These are phyloP conservation scores for Blastobotrys malaysiensis DNA, from an alignment of 1,139 yeast species.

Conservation along the genomic window DNA sequence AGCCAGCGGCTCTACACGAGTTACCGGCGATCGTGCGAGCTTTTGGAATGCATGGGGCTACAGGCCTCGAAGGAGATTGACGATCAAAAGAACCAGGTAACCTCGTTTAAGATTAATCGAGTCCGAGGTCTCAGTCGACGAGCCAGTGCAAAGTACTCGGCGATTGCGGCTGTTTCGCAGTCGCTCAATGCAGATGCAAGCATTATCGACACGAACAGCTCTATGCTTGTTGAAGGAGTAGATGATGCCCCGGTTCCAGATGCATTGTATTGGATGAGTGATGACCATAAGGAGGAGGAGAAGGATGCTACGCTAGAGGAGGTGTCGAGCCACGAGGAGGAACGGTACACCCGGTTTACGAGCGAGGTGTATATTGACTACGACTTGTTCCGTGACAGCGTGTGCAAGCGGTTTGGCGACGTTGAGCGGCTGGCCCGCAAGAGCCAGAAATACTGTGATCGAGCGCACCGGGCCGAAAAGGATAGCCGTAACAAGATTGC, in stretches of 20 bases:
- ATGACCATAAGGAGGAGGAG: slow-evolving; percentile 14
- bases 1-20: slow-evolving; percentile 36
- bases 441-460: slow-evolving; percentile 51
- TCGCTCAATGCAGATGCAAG: slow-evolving; percentile 3
- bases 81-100: slow-evolving; percentile 21
- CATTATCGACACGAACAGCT: neutral
- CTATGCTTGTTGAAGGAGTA: neutral
- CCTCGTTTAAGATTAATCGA: slow-evolving; percentile 28
- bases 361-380: slow-evolving; percentile 40
- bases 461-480: slow-evolving; percentile 31
- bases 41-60: slow-evolving; percentile 77
- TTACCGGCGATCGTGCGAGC: slow-evolving; percentile 46
- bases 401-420: slow-evolving; percentile 75
- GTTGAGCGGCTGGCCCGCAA: slow-evolving; percentile 89
- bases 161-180: neutral
- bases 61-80: slow-evolving; percentile 33
- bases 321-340: slow-evolving; percentile 20
- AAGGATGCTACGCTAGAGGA: slow-evolving; percentile 11
- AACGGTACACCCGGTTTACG: slow-evolving; percentile 26
- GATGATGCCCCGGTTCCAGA: slow-evolving; percentile 6
- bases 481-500: slow-evolving; percentile 52
- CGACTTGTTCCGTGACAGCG: slow-evolving; percentile 56
- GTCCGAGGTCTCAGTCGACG: slow-evolving; percentile 28
- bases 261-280: slow-evolving; percentile 31
- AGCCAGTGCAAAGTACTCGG: neutral